Base-by-base conservation (phyloP, 176 grass and related monocot species). In the Coix lacrymajobi region DNA sequence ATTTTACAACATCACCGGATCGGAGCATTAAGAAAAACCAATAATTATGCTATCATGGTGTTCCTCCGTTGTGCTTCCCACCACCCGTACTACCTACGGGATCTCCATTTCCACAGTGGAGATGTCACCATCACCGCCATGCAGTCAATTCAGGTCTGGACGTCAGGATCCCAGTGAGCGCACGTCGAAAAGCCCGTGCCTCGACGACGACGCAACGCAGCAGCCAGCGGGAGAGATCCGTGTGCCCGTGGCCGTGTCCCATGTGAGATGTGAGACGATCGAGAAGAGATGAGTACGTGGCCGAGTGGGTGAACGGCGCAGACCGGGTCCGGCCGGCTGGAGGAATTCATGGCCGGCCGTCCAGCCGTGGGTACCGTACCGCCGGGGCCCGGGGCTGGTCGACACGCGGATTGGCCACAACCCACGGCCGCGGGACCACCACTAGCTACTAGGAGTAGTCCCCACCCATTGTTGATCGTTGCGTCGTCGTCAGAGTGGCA, bases 101-200 rank as follows among this genome's bases (percentile, higher is more conserved):
- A 19, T 7, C 20, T 51, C 46, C 46, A 6, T 19, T 17, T 51
- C n/a, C n/a, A n/a, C n/a, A n/a, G n/a, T 46, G 15, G 36, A 61
- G 60, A 30, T 62, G 25, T 31, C 7, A 43, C 41, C 41, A n/a
- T n/a, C n/a, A n/a, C n/a, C n/a, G n/a, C n/a, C n/a, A 46, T 46
- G 40, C 25, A 0, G n/a, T 65, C 3, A 39, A 46, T 65, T 44
- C 61, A 44, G 10, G 28, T 49, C 17, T 15, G 41, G 63, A 51
- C 33, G 22, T 24, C 43, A 76, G 25, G 2, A 44, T 38, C 72
- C 13, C 40, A 83, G 44, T 17, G 40, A 79, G 66, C 5, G 54
- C 84, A 40, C 30, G 58, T 80, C n/a, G 58, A 71, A n/a, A n/a
- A 41, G 57, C 28, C 58, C 76, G 58, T 52, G 60, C 77, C 12